Conservation (phyloP, 1,139 yeast genomes). For the Hansenula anomala region DNA sequence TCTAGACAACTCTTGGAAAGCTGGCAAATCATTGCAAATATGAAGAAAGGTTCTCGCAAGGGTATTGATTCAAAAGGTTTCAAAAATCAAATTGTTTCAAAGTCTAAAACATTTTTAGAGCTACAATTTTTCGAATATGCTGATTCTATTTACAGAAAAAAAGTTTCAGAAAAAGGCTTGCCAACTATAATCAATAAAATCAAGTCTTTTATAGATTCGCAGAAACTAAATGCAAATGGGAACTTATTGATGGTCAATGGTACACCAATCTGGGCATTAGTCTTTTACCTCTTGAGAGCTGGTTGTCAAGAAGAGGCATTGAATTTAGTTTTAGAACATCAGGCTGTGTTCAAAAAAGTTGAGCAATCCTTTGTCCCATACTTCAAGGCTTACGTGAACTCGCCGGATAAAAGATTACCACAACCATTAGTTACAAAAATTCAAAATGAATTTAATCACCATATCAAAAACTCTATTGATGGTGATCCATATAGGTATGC, state of each 20-base stretch:
- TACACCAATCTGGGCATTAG: slow-evolving; percentile 86
- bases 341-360: slow-evolving; percentile 65
- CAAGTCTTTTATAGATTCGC: slow-evolving; percentile 54
- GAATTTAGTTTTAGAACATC: slow-evolving; percentile 48
- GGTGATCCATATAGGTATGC: slow-evolving; percentile 91
- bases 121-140: slow-evolving; percentile 71
- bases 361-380: slow-evolving; percentile 84
- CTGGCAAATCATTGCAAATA: slow-evolving; percentile 49
- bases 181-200: slow-evolving; percentile 72
- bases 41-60: slow-evolving; percentile 25
- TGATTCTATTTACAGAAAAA: slow-evolving; percentile 64
- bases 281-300: slow-evolving; percentile 79
- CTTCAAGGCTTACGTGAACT: slow-evolving; percentile 65
- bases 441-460: slow-evolving; percentile 79
- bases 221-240: slow-evolving; percentile 37
- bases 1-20: slow-evolving; percentile 61
- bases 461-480: slow-evolving; percentile 64
- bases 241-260: slow-evolving; percentile 68
- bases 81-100: slow-evolving; percentile 46
- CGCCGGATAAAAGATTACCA: slow-evolving; percentile 50
- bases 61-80: slow-evolving; percentile 31
- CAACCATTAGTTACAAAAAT: slow-evolving; percentile 66
- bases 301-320: slow-evolving; percentile 80
- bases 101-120: slow-evolving; percentile 63
- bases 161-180: slow-evolving; percentile 57